Percentiles rank a stretch among this genome's conserved stretches.
Conservation (phyloP, 1,284 basidiomycete genomes). For the Boletus calvinii region DNA sequence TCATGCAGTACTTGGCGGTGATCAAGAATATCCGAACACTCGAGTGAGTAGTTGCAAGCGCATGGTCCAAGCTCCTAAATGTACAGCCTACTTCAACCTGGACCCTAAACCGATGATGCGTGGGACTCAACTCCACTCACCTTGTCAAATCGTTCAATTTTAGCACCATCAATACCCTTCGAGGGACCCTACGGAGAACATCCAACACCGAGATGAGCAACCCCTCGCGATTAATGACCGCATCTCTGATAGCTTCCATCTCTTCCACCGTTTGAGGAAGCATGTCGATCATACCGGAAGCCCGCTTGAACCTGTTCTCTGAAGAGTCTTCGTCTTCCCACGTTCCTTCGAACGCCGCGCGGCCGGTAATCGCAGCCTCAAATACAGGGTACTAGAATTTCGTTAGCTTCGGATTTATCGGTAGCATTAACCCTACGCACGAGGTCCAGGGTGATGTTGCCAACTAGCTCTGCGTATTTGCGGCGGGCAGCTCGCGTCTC, state of each 20-base stretch:
- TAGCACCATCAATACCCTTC: conserved; percentile 84
- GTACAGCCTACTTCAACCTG: background rate
- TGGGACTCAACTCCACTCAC: conserved; percentile 36
- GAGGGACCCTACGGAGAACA: conserved; percentile 78
- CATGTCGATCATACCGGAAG: conserved; percentile 75
- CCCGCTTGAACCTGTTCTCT: conserved; percentile 48
- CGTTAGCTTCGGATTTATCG: conserved; percentile 15
- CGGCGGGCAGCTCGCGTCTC: conserved; percentile 64
- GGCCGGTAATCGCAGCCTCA: conserved; percentile 80
- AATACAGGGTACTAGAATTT: conserved; percentile 71
- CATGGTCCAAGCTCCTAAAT: conserved; percentile 65
- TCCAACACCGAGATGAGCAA: conserved; percentile 82
- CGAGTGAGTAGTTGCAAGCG: conserved; percentile 73
- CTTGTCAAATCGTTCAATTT: conserved; percentile 84
- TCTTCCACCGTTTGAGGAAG: conserved; percentile 67
- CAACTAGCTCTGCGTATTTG: conserved; percentile 86
- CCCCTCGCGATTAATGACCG: conserved; percentile 79
- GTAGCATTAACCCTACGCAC: conserved; percentile 43
- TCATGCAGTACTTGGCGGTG: conserved; percentile 87
- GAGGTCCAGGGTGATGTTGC: conserved; percentile 85
- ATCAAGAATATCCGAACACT: conserved; percentile 88
- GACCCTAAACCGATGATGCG: background rate
- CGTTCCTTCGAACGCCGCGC: conserved; percentile 60
- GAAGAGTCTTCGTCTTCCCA: conserved; percentile 43
- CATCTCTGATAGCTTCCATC: conserved; percentile 75